Evolutionary conservation across 495 filamentous ascomycete species (phyloP), one percentile per base, ranked within the genome.

Genomic region (Friedmanniomyces simplex): DNA sequence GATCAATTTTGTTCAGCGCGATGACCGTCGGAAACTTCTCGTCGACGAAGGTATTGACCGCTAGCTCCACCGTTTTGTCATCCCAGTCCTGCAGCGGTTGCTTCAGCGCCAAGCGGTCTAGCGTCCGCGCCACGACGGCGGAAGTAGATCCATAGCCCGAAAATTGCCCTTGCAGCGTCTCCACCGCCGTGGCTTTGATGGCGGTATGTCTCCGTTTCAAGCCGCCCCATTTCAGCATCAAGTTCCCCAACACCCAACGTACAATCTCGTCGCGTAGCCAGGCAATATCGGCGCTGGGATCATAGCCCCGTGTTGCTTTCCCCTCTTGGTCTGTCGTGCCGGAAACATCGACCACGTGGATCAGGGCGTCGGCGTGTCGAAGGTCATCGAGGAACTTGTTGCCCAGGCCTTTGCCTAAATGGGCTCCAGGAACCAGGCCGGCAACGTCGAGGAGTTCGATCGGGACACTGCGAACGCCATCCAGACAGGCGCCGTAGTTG

Each of bases 401-500:
- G 20, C 93, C 93, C 34, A 98, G 70, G 39, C 93, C 93, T 55
- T 87, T 88, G 22, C 93, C 93, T 67, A 91, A 76, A 70, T 98
- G 93, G 46, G 93, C 93, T 7, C 93, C 93, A 0, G 93, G 93
- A 1, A 98, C 93, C 18, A 98, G 78, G 24, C 93, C 93, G 2
- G 93, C 93, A 32, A 98, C 93, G 72, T 98, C 93, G 48, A 98
- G 80, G n/a, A 98, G 81, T 68, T 98, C 93, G 66, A 97, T 96
- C 1, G 93, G 93, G 11, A 97, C 89, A 8, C 87, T 93, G 50
- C 93, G 82, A 57, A 81, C 80, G n/a, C 93, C 93, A 43, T 85
- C 76, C 25, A 82, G 73, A 69, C 93, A 98, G 10, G 87, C 78
- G 41, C 93, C 93, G 68, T 98, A 96, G 73, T 97, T 97, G 43